phyloP scores from a whole-genome alignment of 2,329 filamentous ascomycete genomes.

The Clonostachys byssicola region DNA sequence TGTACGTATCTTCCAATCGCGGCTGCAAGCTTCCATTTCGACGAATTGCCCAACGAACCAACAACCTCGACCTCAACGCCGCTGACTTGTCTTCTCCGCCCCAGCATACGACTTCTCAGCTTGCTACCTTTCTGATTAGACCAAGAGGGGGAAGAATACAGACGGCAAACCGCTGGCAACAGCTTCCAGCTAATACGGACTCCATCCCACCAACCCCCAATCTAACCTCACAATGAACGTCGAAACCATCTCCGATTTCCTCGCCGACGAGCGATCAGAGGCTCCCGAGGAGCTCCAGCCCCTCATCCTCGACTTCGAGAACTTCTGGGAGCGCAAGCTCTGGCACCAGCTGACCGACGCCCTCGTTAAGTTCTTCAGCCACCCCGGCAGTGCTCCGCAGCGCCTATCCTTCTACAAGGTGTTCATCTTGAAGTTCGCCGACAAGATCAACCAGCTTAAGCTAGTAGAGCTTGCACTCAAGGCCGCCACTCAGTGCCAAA shows the following conservation, averaged over 20 bases:
- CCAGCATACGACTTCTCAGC: no score
- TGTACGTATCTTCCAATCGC: no score
- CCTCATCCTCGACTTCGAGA: constrained; percentile 87
- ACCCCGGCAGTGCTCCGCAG: constrained; percentile 75
- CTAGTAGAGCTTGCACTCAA: constrained; percentile 86
- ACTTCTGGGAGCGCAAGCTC: constrained; percentile 96
- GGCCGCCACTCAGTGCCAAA: constrained; percentile 80
- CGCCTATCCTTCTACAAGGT: constrained; percentile 88
- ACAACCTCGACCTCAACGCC: no score
- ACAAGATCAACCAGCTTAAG: constrained; percentile 99
- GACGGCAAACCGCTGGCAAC: no score
- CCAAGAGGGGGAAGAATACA: no score
- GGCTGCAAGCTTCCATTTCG: no score
- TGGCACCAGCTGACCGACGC: constrained; percentile 97
- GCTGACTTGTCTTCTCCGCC: no score
- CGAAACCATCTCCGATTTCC: constrained; percentile 87
- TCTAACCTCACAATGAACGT: constrained; percentile 59
- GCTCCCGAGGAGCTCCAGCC: constrained; percentile 85
- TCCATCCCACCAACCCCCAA: no score
- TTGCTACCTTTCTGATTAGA: no score
- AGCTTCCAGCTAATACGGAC: no score
- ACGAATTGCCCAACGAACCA: no score
- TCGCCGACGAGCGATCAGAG: constrained; percentile 82
- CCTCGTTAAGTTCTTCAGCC: constrained; percentile 82
- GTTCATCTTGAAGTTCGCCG: constrained; percentile 93